Base-by-base conservation (phyloP, 768 basidiomycete genomes). In the Pisolithus orientalis region DNA sequence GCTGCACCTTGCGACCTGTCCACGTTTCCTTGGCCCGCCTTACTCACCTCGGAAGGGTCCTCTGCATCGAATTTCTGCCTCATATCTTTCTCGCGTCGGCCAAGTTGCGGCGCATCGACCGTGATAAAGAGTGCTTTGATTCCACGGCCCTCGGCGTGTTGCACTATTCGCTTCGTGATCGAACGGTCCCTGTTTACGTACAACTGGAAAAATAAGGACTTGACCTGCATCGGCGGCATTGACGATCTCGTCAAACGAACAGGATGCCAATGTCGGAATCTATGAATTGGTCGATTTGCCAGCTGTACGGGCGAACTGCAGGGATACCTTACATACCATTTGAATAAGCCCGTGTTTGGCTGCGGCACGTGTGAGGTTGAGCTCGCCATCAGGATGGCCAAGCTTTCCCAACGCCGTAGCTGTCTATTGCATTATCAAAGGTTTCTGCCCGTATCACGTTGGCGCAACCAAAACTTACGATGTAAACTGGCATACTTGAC, bases 71-170 rank as follows among this genome's bases (percentile, higher is more conserved):
- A 97, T 65, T 93, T 95, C 83, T 88, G 88, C 25, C 95, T 78
- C 94, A 98, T 97, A 63, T 98, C 95, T 53, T 94, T 94, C 67
- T 95, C 94, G 53, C 94, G 80, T 11, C 94, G 81, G 42, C 95
- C 95, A 9, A 98, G 83, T 59, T 96, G 94, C 6, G 95, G 95
- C 0, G 95, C 95, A 70, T 98, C 95, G 27, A 98, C 95, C 0
- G 95, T 97, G 65, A 98, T 96, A 69, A 98, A 97, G 11, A 98
- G 73, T 4, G 79, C 95, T 66, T 93, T 94, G 63, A 99, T 80
- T 2, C 95, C 95, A 27, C 93, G 82, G 56, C 78, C 73, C 69
- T 94, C 93, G 1, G 96, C 96, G 57, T 95, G 90, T 59, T 89
- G 82, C 0, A 98, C 90, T 48, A 93, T 82, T 53, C 84, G 81